A percentile compares a stretch with the other conserved stretches of the same genome.
Evolutionary conservation across 768 basidiomycete species (phyloP).

Genomic region (Collybia sordida): DNA sequence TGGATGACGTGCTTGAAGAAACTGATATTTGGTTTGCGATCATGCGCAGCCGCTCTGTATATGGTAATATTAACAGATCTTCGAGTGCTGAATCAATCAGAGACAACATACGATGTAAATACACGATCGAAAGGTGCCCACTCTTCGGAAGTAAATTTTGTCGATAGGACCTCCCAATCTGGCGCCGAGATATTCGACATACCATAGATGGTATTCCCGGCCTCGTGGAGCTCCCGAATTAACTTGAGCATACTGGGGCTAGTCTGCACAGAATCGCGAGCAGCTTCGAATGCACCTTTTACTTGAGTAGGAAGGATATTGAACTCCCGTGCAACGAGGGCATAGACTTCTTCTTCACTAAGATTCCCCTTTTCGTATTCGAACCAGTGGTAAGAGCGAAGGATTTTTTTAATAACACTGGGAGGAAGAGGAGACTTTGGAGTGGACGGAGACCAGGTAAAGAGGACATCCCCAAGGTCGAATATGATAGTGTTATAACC

Average conservation of each 20-base stretch:
- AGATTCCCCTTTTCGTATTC: slow-evolving; percentile 54
- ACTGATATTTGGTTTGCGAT: slow-evolving; percentile 56
- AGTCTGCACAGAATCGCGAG: slow-evolving; percentile 45
- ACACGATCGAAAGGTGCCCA: slow-evolving; percentile 50
- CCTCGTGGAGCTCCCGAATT: slow-evolving; percentile 43
- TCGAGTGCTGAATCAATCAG: too few species aligned
- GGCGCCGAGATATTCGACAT: slow-evolving; percentile 61
- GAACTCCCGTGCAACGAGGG: slow-evolving; percentile 38
- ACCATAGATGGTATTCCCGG: slow-evolving; percentile 42
- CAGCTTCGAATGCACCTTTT: slow-evolving; percentile 42
- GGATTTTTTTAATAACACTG: slow-evolving; percentile 37
- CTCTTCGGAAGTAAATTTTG: slow-evolving; percentile 36
- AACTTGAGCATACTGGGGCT: slow-evolving; percentile 43
- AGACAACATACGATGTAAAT: slow-evolving; percentile 43
- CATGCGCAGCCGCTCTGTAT: slow-evolving; percentile 37
- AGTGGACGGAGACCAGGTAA: slow-evolving; percentile 51
- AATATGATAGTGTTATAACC: slow-evolving; percentile 41
- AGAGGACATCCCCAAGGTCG: slow-evolving; percentile 59
- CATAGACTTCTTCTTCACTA: slow-evolving; percentile 43
- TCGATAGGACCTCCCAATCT: slow-evolving; percentile 45
- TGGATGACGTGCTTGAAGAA: slow-evolving; percentile 51
- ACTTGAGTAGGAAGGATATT: slow-evolving; percentile 36
- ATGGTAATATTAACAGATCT: too few species aligned
- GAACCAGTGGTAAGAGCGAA: slow-evolving; percentile 47
- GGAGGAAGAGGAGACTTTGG: slow-evolving; percentile 39